A percentile compares a stretch with the other conserved stretches of the same genome.
Evolutionary conservation across 208 protist species (phyloP).

Genomic region (Wallacemonas collosoma): DNA sequence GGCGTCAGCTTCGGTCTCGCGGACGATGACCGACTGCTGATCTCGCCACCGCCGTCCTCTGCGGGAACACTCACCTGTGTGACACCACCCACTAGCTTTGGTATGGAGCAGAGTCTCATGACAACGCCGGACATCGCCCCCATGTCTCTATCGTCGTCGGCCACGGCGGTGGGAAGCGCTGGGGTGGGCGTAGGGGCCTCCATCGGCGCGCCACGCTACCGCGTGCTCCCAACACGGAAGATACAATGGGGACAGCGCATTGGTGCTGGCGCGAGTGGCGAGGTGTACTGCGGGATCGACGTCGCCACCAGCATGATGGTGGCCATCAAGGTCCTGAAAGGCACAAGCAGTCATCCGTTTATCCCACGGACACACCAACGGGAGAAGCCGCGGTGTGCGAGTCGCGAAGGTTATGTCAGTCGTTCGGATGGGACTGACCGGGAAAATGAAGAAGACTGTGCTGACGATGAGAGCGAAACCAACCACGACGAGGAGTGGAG

Average conservation of each 20-base stretch:
- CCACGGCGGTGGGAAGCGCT: neutral
- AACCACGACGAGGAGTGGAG: neutral
- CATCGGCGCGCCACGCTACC: constrained; percentile 17
- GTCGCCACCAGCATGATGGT: constrained; percentile 49
- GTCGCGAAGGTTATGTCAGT: no score
- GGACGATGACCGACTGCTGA: constrained; percentile 2
- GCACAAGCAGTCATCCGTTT: constrained; percentile 8
- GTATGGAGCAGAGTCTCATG: neutral
- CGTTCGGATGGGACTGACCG: no score
- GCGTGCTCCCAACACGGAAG: constrained; percentile 45
- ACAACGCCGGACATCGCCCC: neutral
- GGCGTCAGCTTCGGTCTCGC: neutral
- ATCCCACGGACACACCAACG: neutral
- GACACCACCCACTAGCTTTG: neutral
- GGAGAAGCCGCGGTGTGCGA: no score
- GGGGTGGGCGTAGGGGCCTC: neutral
- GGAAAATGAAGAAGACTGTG: no score
- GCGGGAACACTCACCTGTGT: neutral
- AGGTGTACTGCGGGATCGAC: constrained; percentile 78
- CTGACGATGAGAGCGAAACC: neutral
- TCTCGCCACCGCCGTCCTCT: neutral
- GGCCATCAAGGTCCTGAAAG: constrained; percentile 79
- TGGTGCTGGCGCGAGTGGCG: constrained; percentile 55
- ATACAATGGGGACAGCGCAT: constrained; percentile 66
- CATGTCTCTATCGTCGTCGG: neutral